Base-by-base conservation (phyloP, 2,329 filamentous ascomycete species). In the Ceratocystiopsis sp. region DNA sequence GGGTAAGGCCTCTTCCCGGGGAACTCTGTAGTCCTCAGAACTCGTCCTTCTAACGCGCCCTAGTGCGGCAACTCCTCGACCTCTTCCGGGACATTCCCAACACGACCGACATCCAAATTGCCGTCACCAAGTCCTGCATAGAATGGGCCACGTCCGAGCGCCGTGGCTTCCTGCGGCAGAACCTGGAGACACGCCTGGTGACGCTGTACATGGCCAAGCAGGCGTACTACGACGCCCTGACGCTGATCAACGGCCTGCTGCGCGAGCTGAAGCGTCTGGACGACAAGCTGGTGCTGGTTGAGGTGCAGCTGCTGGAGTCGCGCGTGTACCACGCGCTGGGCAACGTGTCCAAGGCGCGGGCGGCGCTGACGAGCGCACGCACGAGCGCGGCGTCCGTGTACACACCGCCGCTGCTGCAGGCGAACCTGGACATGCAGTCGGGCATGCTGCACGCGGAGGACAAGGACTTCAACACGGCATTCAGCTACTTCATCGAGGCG, bases 401-500 rank as follows among this genome's bases (percentile, higher is more conserved):
- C 69, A 95, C 87, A 19, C 91, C 91, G 42, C 91, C 93, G 4
- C 70, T 93, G 51, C 73, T 98, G 46, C 93, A 98, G 66, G 91
- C 91, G 38, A 86, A 91, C 54, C 75, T 98, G 52, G 91, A 98
- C 59, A 96, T 98, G 91, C 91, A 98, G 69, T 94, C 85, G 50
- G 93, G 91, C 52, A 96, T 96, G 81, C 76, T 98, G 46, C 93
- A 98, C 61, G 91, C 91, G 19, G 93, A 98, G 65, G 91, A 98
- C 60, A 84, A 86, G 66, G 93, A 98, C 67, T 98, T 98, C 73
- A 95, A 93, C 68, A 98, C 91, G 21, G 85, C 91, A 41, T 98
- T 83, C 64, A 95, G 87, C 41, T 98, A 98, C 71, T 98, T 98
- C 63, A 96, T 98, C 62, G 91, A 98, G 67, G 91, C 93, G 3